These are phyloP conservation scores for Zygoascus meyerae DNA, from an alignment of 1,139 yeast species.

Conservation along the genomic window DNA sequence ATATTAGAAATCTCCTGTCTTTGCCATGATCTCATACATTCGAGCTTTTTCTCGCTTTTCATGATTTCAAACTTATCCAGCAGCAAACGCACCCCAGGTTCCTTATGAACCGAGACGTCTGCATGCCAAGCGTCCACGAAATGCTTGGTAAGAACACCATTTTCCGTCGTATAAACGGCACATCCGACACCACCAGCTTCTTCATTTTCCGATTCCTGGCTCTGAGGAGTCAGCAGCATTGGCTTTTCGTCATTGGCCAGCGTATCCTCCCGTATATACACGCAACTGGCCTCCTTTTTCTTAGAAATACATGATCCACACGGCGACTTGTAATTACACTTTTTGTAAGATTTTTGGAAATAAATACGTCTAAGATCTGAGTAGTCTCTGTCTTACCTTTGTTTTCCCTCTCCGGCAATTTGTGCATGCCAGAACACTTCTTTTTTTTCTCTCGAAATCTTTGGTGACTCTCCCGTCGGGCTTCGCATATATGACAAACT, in stretches of 20 bases:
- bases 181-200: background rate
- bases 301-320: slow-evolving; percentile 14
- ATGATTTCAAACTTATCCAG: slow-evolving; percentile 14
- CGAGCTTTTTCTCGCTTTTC: slow-evolving; percentile 12
- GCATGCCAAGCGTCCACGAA: slow-evolving; percentile 17
- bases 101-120: slow-evolving; percentile 13
- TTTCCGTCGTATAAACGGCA: background rate
- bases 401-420: slow-evolving; percentile 13
- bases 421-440: slow-evolving; percentile 12
- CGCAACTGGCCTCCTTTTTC: slow-evolving; percentile 10
- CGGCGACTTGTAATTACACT: slow-evolving; percentile 15
- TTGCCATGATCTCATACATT: slow-evolving; percentile 18
- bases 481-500: slow-evolving; percentile 14
- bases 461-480: slow-evolving; percentile 16
- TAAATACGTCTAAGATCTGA: background rate
- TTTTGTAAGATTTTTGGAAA: background rate
- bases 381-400: slow-evolving; percentile 4
- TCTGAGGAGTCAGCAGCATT: background rate
- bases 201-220: background rate
- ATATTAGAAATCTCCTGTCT: slow-evolving; percentile 9
- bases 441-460: slow-evolving; percentile 14
- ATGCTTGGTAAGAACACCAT: slow-evolving; percentile 9
- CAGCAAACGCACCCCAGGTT: slow-evolving; percentile 14
- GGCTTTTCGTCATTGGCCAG: background rate
- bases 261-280: slow-evolving; percentile 7